A percentile compares a stretch with the other conserved stretches of the same genome.
phyloP scores from a whole-genome alignment of 2,329 filamentous ascomycete species.

The Sarocladiaceae sp. region DNA sequence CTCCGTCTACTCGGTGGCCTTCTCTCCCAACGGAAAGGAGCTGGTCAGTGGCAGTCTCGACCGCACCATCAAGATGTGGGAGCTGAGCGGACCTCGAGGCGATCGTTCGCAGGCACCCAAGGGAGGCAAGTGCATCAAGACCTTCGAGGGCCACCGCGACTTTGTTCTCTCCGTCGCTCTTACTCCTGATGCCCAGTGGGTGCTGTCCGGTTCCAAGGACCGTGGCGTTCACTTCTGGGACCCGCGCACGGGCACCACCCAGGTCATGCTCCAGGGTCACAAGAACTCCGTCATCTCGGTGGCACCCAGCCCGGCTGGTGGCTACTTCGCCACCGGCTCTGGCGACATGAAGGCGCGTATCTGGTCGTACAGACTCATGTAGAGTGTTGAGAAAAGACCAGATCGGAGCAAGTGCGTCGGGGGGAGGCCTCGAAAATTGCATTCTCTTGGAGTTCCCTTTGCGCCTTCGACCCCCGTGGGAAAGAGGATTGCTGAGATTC shows the following conservation, averaged over 20 bases:
- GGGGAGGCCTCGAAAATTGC: too few relatives aligned
- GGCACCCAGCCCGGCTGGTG: constrained; percentile 81
- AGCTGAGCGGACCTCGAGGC: constrained; percentile 67
- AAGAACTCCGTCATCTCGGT: constrained; percentile 99
- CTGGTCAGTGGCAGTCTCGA: constrained; percentile 92
- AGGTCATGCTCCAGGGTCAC: constrained; percentile 97
- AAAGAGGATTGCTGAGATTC: too few relatives aligned
- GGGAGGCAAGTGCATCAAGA: constrained; percentile 89
- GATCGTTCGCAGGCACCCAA: constrained; percentile 48
- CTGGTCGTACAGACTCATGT: constrained; percentile 70
- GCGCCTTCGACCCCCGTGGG: too few relatives aligned
- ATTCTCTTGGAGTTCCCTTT: too few relatives aligned
- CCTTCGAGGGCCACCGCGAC: constrained; percentile 96
- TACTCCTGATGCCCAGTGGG: constrained; percentile 91
- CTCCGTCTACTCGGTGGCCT: constrained; percentile 92
- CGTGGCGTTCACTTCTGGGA: constrained; percentile 99
- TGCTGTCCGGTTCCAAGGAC: constrained; percentile 95
- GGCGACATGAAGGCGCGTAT: constrained; percentile 97
- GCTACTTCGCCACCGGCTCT: constrained; percentile 90
- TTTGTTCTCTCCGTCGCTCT: constrained; percentile 95
- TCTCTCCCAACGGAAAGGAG: constrained; percentile 87
- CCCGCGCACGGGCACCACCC: constrained; percentile 82
- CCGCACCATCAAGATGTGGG: constrained; percentile 99
- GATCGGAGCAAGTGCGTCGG: too few relatives aligned
- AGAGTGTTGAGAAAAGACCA: constrained; percentile 15